Conservation (phyloP, 2,329 filamentous ascomycete species). For the Onygenales sp. region DNA sequence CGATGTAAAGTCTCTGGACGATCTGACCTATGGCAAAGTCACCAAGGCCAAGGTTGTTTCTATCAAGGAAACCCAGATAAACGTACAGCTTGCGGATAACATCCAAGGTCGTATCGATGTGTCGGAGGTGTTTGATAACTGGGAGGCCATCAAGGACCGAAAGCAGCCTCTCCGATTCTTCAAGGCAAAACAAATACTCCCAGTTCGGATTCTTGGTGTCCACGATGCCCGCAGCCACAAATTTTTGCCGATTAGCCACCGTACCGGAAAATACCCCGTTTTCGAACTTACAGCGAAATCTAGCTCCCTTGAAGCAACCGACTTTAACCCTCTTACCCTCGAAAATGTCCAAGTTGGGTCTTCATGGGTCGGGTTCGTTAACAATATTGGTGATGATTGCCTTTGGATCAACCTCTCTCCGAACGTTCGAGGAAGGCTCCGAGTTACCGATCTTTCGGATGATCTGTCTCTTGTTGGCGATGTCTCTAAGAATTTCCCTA, state of each 20-base stretch:
- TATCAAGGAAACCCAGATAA: constrained; percentile 83
- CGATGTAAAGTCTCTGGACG: constrained; percentile 54
- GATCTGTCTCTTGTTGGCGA: constrained; percentile 72
- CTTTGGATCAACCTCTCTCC: constrained; percentile 90
- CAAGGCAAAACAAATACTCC: constrained; percentile 58
- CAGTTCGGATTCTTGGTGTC: constrained; percentile 71
- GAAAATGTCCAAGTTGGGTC: constrained; percentile 64
- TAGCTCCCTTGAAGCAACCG: constrained; percentile 43
- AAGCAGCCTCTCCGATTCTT: constrained; percentile 74
- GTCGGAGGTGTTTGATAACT: constrained; percentile 80
- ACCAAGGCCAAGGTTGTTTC: constrained; percentile 72
- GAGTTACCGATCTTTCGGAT: constrained; percentile 74
- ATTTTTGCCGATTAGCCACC: constrained; percentile 84
- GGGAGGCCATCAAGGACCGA: constrained; percentile 74
- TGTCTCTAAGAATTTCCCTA: constrained; percentile 68
- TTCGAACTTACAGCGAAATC: constrained; percentile 80
- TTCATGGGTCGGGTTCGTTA: constrained; percentile 73
- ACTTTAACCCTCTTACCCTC: constrained; percentile 57
- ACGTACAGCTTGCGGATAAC: constrained; percentile 78
- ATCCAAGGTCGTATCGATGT: constrained; percentile 88
- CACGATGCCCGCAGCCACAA: constrained; percentile 85
- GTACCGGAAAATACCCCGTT: constrained; percentile 65
- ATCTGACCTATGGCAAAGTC: constrained; percentile 63
- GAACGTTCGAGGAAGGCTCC: constrained; percentile 74
- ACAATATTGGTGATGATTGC: constrained; percentile 71